A percentile compares a stretch with the other conserved stretches of the same genome.
Conservation (phyloP, 768 basidiomycete species). For the Tulasnella sp. region DNA sequence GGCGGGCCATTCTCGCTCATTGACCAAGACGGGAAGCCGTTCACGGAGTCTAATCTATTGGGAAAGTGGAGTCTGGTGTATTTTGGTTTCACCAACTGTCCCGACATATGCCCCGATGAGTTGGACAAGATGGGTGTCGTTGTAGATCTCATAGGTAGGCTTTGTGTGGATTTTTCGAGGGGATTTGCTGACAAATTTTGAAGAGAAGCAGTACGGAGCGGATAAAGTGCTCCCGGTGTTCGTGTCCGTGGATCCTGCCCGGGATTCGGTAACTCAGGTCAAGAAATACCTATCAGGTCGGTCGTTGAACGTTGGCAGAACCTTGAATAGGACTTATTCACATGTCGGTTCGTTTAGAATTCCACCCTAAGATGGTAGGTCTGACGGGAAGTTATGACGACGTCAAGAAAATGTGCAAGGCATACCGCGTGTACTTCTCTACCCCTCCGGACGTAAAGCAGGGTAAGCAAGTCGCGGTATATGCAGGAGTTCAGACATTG, state of each 20-base stretch:
- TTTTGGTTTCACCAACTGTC: slow-evolving; percentile 99
- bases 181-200: neutral
- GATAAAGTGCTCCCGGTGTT: slow-evolving; percentile 75
- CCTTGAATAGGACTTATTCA: neutral
- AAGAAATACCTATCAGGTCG: slow-evolving; percentile 33
- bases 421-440: slow-evolving; percentile 97
- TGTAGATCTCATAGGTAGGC: slow-evolving; percentile 58
- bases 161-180: neutral
- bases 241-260: slow-evolving; percentile 91
- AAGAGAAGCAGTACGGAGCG: slow-evolving; percentile 57
- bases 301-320: slow-evolving; percentile 15
- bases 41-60: slow-evolving; percentile 70
- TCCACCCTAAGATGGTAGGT: slow-evolving; percentile 82
- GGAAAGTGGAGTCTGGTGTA: slow-evolving; percentile 89
- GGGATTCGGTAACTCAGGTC: slow-evolving; percentile 49
- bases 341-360: slow-evolving; percentile 43
- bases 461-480: neutral
- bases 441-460: slow-evolving; percentile 68
- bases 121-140: slow-evolving; percentile 85
- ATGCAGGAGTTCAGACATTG: neutral
- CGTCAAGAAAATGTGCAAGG: slow-evolving; percentile 81
- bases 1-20: slow-evolving; percentile 81
- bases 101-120: slow-evolving; percentile 97
- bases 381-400: slow-evolving; percentile 76
- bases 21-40: slow-evolving; percentile 51